Conservation (phyloP, 1,284 basidiomycete species). For the Puccinia triticina region DNA sequence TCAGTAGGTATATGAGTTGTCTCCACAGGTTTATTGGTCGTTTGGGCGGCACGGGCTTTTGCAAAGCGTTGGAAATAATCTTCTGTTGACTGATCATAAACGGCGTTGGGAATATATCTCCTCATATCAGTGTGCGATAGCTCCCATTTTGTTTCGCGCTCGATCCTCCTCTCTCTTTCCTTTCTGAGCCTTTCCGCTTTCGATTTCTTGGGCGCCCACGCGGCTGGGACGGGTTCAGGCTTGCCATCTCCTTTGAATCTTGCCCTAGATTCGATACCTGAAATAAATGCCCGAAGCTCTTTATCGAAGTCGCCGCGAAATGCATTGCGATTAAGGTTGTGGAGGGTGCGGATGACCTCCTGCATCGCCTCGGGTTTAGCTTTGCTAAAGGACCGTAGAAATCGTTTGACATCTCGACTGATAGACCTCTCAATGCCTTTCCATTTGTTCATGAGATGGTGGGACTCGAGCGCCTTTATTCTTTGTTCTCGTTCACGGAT, state of each 20-base stretch:
- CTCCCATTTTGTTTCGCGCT: background rate
- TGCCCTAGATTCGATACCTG: background rate
- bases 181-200: background rate
- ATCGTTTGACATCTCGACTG: background rate
- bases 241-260: background rate
- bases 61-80: background rate
- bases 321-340: background rate
- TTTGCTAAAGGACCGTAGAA: background rate
- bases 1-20: background rate
- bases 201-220: no score
- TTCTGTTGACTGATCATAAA: no score
- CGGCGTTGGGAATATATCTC: background rate
- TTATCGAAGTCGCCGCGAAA: background rate
- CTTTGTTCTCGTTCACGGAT: no score
- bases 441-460: background rate
- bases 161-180: background rate
- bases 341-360: background rate
- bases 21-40: background rate
- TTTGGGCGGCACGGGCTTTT: background rate
- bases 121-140: background rate
- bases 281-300: background rate
- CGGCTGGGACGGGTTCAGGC: background rate
- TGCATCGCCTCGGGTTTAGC: background rate
- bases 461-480: no score
- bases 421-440: background rate